Conservation (phyloP, 2,329 filamentous ascomycete species). For the Fusarium anguioides region DNA sequence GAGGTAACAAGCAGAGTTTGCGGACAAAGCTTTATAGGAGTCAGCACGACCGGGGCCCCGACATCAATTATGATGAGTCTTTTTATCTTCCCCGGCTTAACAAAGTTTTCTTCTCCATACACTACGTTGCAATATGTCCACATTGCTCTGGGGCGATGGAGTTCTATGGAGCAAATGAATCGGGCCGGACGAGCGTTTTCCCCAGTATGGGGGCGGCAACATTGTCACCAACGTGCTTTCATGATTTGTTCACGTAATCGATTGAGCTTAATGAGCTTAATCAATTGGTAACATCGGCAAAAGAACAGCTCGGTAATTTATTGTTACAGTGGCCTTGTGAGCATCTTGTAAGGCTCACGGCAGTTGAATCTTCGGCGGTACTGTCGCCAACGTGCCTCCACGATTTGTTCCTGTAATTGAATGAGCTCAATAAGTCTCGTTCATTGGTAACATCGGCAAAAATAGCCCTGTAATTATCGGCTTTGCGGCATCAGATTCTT, state of each 20-base stretch:
- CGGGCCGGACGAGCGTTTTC: conserved; percentile 30
- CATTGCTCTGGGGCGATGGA: conserved; percentile 18
- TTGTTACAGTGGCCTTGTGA: no score
- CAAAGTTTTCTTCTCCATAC: conserved; percentile 29
- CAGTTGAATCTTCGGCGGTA: no score
- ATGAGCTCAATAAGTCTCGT: background rate
- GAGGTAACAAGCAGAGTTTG: background rate
- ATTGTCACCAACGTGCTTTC: background rate
- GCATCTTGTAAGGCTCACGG: no score
- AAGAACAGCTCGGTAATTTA: no score
- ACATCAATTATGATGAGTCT: conserved; percentile 8
- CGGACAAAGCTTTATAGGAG: conserved; percentile 11
- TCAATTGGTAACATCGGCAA: conserved; percentile 15
- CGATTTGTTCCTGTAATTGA: background rate
- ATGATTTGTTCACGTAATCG: background rate
- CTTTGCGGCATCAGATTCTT: background rate
- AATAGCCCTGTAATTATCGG: background rate
- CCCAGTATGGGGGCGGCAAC: conserved; percentile 12
- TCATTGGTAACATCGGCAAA: conserved; percentile 15
- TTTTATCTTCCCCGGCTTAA: conserved; percentile 10
- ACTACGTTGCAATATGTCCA: conserved; percentile 19
- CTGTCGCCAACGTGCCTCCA: background rate
- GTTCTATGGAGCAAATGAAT: conserved; percentile 19
- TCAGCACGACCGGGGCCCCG: conserved; percentile 22
- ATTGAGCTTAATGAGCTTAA: background rate